Evolutionary conservation across 306 rosid genomes (phyloP).

Genomic region (Medicago ruthenica): DNA sequence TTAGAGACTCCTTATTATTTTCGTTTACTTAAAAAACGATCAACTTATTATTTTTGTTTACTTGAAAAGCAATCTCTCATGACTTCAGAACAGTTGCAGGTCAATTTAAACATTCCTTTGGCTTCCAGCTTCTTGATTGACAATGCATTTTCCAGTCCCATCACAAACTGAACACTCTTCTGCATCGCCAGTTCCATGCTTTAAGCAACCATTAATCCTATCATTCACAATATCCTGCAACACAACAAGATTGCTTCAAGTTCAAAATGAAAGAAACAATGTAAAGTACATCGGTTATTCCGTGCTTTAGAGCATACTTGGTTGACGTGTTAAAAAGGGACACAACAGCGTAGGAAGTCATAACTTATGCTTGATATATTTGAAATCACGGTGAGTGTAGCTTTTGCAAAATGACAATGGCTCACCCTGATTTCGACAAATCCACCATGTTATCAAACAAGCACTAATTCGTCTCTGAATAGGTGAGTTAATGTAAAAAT

Average conservation of each 20-base stretch:
- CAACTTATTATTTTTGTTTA: too few species aligned
- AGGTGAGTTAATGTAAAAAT: too few species aligned
- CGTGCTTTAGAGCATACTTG: neutral
- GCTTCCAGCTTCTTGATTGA: constrained; percentile 21
- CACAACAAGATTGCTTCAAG: constrained; percentile 28
- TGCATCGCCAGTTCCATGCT: constrained; percentile 77
- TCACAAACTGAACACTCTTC: constrained; percentile 81
- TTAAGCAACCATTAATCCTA: constrained; percentile 78
- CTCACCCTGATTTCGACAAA: too few species aligned
- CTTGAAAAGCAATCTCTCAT: neutral
- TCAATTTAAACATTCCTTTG: constrained; percentile 23
- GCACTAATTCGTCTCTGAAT: too few species aligned
- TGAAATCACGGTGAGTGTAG: too few species aligned
- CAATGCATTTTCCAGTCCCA: constrained; percentile 57
- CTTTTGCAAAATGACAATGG: too few species aligned
- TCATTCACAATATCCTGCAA: constrained; percentile 85
- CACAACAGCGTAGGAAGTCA: neutral
- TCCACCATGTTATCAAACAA: too few species aligned
- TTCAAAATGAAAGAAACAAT: constrained; percentile 32
- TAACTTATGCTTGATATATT: too few species aligned
- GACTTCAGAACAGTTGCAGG: constrained; percentile 25
- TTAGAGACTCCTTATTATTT: neutral
- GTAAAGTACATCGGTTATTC: neutral
- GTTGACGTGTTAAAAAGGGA: neutral
- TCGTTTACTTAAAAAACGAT: neutral